phyloP scores from a whole-genome alignment of 1,139 yeast species.

The Casaregolazyma suthepensis region DNA sequence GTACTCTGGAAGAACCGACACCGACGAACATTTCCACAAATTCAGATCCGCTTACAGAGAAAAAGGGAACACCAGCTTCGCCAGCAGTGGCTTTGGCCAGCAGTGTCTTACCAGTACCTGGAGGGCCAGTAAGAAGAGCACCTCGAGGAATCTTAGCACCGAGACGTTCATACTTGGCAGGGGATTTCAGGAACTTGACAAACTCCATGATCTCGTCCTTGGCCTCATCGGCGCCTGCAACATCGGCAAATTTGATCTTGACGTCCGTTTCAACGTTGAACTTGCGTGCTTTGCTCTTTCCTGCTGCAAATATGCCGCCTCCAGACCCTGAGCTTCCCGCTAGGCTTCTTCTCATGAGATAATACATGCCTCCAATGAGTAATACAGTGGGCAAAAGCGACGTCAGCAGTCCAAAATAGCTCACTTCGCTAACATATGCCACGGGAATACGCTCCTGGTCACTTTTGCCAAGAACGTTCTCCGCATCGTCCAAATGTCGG shows the following conservation, averaged over 20 bases:
- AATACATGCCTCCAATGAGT: conserved; percentile 80
- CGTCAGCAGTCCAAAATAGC: conserved; percentile 51
- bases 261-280: conserved; percentile 90
- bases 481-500: conserved; percentile 68
- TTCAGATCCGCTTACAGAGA: conserved; percentile 93
- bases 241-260: conserved; percentile 81
- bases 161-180: conserved; percentile 79
- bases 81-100: conserved; percentile 98
- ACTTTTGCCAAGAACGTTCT: conserved; percentile 63
- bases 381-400: conserved; percentile 78
- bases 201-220: conserved; percentile 97
- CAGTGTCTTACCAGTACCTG: conserved; percentile 97
- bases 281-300: conserved; percentile 76
- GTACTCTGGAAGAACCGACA: conserved; percentile 95
- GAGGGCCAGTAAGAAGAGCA: conserved; percentile 94
- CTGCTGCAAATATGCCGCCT: conserved; percentile 46
- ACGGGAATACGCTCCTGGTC: conserved; percentile 73
- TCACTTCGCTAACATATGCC: conserved; percentile 56
- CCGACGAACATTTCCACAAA: conserved; percentile 99
- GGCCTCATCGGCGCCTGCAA: conserved; percentile 96
- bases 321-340: conserved; percentile 23
- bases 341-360: conserved; percentile 55
- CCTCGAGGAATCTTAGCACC: conserved; percentile 99
- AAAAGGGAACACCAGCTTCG: conserved; percentile 95
- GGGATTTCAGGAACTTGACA: conserved; percentile 85